Evolutionary conservation across 148 eudicot species (phyloP).

Genomic region (Fagopyrum tataricum): DNA sequence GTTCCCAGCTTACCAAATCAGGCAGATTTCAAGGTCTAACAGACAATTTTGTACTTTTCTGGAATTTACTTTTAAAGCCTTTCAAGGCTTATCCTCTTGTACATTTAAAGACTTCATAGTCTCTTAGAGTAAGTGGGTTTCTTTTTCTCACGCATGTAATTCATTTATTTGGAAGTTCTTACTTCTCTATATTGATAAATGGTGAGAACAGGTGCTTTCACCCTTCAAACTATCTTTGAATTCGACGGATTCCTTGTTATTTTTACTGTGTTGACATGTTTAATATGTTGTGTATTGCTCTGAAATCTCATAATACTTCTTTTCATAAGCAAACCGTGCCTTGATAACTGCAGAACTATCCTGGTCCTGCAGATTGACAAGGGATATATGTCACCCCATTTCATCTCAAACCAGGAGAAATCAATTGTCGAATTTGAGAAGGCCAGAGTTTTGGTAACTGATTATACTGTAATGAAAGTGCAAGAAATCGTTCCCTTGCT

Average conservation of each 20-base stretch:
- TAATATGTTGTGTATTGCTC: background rate
- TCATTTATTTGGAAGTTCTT: background rate
- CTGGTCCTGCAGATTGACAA: slow-evolving; percentile 71
- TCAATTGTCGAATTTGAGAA: slow-evolving; percentile 80
- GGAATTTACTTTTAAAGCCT: too few species aligned
- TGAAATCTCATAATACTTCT: slow-evolving; percentile 2
- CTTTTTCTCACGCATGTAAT: background rate
- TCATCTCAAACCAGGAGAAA: slow-evolving; percentile 71
- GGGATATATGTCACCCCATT: slow-evolving; percentile 94
- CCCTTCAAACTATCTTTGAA: background rate
- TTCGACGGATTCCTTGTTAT: background rate
- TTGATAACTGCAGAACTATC: slow-evolving; percentile 11
- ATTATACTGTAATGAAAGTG: slow-evolving; percentile 65
- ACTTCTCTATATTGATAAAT: background rate
- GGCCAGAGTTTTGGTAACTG: slow-evolving; percentile 77
- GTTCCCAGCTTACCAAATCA: too few species aligned
- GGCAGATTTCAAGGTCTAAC: too few species aligned
- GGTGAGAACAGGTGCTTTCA: background rate
- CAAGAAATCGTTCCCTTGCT: slow-evolving; percentile 77
- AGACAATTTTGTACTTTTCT: too few species aligned
- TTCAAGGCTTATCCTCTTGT: too few species aligned
- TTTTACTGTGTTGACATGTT: background rate
- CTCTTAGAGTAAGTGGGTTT: too few species aligned
- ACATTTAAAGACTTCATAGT: too few species aligned
- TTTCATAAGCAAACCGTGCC: background rate